Evolutionary conservation across 179 eudicot species (phyloP), one percentile per base, ranked within the genome.

Genomic region (Beta lomatogona): DNA sequence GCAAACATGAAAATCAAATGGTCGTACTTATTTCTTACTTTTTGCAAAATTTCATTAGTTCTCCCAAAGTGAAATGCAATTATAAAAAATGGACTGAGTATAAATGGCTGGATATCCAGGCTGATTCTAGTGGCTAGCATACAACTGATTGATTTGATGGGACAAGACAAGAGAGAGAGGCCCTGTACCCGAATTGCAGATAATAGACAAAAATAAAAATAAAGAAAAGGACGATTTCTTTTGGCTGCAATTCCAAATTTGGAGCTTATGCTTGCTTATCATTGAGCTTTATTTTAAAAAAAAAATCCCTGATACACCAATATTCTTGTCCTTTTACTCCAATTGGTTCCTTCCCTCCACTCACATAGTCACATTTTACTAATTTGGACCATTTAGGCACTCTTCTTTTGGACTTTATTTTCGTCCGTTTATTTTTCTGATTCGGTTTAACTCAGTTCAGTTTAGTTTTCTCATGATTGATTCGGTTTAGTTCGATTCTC

Each of bases 141-240:
- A 6, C 71, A 67, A 67, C 71, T 31, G 71, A 15, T 31, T 67
- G 71, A 67, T 67, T 31, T 36, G 71, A 67, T 67, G 19, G 71
- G 11, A 67, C 71, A 67, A 67, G 21, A 10, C 67, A 2, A 31
- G 67, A 63, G 67, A 22, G 48, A 36, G 45, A 15, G 14, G 48
- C 31, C 9, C 71, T 67, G 71, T 15, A 14, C 21, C n/a, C 25
- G 7, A 36, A 28, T 65, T 65, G 63, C 36, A 58, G 63, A 15
- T 58, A 60, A 22, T 22, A 36, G 41, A 36, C 1, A 52, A 4
- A 52, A 52, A 52, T 8, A 3, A 52, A 52, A 12, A 12, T 12
- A 52, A 12, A 52, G 9, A 1, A 52, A 8, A 52, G 11, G 9
- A 7, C 55, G 13, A 11, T 59, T 15, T 59, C 63, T 12, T 59